phyloP scores from a whole-genome alignment of 2,329 filamentous ascomycete species.

The Colletotrichum sp. region DNA sequence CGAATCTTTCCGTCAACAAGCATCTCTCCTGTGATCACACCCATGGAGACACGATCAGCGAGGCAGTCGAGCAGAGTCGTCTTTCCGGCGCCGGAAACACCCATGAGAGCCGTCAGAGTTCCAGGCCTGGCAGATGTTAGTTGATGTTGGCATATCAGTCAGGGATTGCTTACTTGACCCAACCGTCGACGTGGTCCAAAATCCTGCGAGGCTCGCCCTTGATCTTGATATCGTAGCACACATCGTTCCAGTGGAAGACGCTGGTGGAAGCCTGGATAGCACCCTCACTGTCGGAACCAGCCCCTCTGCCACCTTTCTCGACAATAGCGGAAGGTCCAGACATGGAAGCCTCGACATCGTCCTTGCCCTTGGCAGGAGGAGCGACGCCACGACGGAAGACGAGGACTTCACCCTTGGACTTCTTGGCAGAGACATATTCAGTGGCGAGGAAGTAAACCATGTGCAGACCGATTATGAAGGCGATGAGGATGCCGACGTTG shows the following conservation, averaged over 20 bases:
- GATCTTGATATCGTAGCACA: slow-evolving; percentile 74
- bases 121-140: slow-evolving; percentile 27
- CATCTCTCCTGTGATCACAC: slow-evolving; percentile 71
- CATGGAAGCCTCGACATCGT: slow-evolving; percentile 13
- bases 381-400: slow-evolving; percentile 57
- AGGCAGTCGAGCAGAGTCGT: slow-evolving; percentile 67
- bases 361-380: slow-evolving; percentile 4
- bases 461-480: slow-evolving; percentile 53
- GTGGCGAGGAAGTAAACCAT: slow-evolving; percentile 53
- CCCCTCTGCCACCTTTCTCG: slow-evolving; percentile 10
- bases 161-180: slow-evolving; percentile 63
- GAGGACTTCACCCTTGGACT: slow-evolving; percentile 66
- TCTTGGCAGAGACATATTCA: slow-evolving; percentile 50
- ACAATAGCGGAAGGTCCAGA: slow-evolving; percentile 14
- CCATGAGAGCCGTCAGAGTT: slow-evolving; percentile 69
- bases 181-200: slow-evolving; percentile 71
- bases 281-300: not conserved
- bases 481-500: slow-evolving; percentile 63
- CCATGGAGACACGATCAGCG: slow-evolving; percentile 71
- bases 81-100: slow-evolving; percentile 21
- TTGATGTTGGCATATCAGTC: not conserved
- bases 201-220: slow-evolving; percentile 65
- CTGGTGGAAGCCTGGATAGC: slow-evolving; percentile 54
- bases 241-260: slow-evolving; percentile 71
- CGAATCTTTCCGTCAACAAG: slow-evolving; percentile 69